Percentiles rank a stretch among this genome's conserved stretches.
These are phyloP conservation scores for Bondarzewia mesenterica DNA, from an alignment of 1,284 basidiomycete species.

Conservation along the genomic window DNA sequence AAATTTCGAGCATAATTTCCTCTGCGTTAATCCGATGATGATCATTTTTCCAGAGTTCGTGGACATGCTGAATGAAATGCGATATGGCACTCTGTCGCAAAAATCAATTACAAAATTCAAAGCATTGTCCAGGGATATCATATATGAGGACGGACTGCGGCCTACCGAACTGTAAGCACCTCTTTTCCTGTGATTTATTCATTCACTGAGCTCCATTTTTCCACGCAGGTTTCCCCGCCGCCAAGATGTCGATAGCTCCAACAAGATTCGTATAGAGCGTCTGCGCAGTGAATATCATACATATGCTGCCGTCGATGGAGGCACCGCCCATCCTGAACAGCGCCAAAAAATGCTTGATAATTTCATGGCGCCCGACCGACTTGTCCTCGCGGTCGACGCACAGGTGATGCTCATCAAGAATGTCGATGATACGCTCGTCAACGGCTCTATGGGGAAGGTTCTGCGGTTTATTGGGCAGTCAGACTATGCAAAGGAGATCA, in stretches of 20 bases:
- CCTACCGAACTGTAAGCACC: slow-evolving; percentile 72
- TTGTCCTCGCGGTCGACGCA: slow-evolving; percentile 38
- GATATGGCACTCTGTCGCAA: slow-evolving; percentile 63
- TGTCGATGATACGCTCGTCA: slow-evolving; percentile 31
- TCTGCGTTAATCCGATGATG: background rate
- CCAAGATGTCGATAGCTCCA: slow-evolving; percentile 80
- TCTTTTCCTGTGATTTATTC: background rate
- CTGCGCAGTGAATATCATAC: slow-evolving; percentile 24
- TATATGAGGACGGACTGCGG: slow-evolving; percentile 65
- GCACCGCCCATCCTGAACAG: slow-evolving; percentile 31
- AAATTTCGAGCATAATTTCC: slow-evolving; percentile 1
- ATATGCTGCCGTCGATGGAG: slow-evolving; percentile 35
- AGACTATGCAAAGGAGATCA: slow-evolving; percentile 16
- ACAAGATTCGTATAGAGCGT: slow-evolving; percentile 48
- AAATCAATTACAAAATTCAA: slow-evolving; percentile 56
- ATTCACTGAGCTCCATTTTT: slow-evolving; percentile 2
- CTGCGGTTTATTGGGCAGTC: slow-evolving; percentile 28
- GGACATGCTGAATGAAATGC: slow-evolving; percentile 89
- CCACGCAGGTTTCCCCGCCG: slow-evolving; percentile 77
- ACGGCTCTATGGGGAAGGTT: slow-evolving; percentile 28
- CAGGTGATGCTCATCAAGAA: slow-evolving; percentile 75
- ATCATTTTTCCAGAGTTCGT: slow-evolving; percentile 56
- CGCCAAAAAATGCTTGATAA: slow-evolving; percentile 29
- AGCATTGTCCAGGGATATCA: slow-evolving; percentile 46
- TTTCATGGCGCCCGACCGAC: slow-evolving; percentile 28